Conservation (phyloP, 805 yeast genomes). For the Ogataea corticis region DNA sequence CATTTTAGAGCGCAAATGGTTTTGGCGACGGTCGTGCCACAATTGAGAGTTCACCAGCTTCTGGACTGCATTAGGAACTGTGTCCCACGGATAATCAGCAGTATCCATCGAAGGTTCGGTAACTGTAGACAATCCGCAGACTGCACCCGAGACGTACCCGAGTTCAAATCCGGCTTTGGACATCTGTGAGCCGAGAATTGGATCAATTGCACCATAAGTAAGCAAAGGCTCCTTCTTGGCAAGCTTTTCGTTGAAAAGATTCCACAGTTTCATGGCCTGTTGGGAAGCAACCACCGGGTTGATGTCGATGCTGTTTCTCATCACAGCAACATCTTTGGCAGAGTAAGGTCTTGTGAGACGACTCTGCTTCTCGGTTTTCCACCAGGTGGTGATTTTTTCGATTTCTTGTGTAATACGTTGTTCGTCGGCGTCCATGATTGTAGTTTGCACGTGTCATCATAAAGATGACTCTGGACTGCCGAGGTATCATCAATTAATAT, state of each 20-base stretch:
- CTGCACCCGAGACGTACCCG: conserved; percentile 62
- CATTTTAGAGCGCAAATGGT: conserved; percentile 17
- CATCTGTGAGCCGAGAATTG: conserved; percentile 62
- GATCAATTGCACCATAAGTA: conserved; percentile 62
- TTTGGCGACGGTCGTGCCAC: conserved; percentile 50
- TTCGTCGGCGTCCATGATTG: conserved; percentile 13
- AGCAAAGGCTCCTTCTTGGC: conserved; percentile 50
- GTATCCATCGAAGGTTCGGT: conserved; percentile 67
- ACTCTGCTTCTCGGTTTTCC: conserved; percentile 46
- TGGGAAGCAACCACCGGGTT: conserved; percentile 50
- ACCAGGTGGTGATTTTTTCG: conserved; percentile 47
- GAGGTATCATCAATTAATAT: neutral
- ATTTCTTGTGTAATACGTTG: conserved; percentile 17
- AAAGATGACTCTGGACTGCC: neutral
- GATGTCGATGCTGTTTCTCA: conserved; percentile 50
- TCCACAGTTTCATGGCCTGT: conserved; percentile 48
- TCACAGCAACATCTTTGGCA: conserved; percentile 51
- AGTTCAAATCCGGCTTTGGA: conserved; percentile 51
- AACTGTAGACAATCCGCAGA: conserved; percentile 56
- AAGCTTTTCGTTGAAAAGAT: conserved; percentile 42
- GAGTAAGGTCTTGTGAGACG: conserved; percentile 51
- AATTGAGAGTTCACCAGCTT: conserved; percentile 58
- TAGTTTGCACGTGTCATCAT: conserved; percentile 1
- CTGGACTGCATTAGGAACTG: conserved; percentile 67
- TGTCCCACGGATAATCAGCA: conserved; percentile 69